Conservation (phyloP, 805 yeast genomes). For the Teunomyces gatunensis region DNA sequence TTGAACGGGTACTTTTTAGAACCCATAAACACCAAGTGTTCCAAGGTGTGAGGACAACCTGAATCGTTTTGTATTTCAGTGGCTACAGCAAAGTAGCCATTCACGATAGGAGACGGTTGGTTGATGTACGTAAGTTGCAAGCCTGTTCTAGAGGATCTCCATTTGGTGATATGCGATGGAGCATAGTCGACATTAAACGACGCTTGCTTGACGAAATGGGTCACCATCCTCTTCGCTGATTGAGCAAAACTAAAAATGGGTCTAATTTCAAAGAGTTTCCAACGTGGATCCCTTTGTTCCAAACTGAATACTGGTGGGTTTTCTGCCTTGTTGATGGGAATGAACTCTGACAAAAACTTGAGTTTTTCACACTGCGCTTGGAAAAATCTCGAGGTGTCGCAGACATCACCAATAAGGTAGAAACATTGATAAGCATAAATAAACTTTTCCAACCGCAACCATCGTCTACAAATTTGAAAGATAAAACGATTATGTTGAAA, state of each 20-base stretch:
- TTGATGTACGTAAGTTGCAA: constrained; percentile 73
- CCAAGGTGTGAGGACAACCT: constrained; percentile 94
- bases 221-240: constrained; percentile 1
- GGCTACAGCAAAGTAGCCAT: constrained; percentile 95
- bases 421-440: not conserved
- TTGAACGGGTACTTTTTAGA: constrained; percentile 85
- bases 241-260: not conserved
- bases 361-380: not conserved
- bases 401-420: constrained; percentile 1
- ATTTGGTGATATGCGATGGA: constrained; percentile 67
- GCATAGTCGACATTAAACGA: constrained; percentile 70
- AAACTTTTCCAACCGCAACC: too few relatives aligned
- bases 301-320: not conserved
- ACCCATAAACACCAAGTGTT: constrained; percentile 94
- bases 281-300: not conserved
- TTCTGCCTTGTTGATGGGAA: not conserved
- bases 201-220: constrained; percentile 23
- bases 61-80: constrained; percentile 85
- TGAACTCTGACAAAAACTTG: not conserved
- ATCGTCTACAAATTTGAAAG: too few relatives aligned
- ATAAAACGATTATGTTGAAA: too few relatives aligned
- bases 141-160: constrained; percentile 79
- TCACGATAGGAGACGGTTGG: constrained; percentile 82
- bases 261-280: not conserved
- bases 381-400: not conserved